phyloP scores from a whole-genome alignment of 345 rosid species.

The Hibiscus trionum region DNA sequence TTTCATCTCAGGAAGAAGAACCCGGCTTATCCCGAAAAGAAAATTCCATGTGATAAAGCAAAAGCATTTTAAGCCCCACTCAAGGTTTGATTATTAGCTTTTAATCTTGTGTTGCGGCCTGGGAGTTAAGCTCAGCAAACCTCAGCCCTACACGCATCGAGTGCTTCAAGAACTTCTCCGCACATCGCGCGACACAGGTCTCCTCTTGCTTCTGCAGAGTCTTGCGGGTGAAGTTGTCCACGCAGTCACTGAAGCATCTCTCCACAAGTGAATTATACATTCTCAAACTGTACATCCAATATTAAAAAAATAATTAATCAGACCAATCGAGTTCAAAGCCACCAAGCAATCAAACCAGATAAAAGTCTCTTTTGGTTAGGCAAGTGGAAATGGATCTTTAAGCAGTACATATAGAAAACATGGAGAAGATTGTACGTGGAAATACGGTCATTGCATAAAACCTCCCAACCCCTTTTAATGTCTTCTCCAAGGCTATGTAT shows the following conservation, averaged over 20 bases:
- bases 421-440: neutral
- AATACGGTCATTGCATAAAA: neutral
- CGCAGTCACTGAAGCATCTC: conserved; percentile 75
- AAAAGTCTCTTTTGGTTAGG: too few species aligned
- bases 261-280: conserved; percentile 9
- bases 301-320: neutral
- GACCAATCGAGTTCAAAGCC: neutral
- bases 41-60: neutral
- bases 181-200: conserved; percentile 70
- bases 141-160: conserved; percentile 94
- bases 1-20: neutral
- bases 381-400: neutral
- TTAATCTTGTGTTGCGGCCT: conserved; percentile 62
- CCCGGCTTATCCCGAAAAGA: neutral
- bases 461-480: neutral
- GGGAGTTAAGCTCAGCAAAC: conserved; percentile 80
- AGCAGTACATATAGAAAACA: neutral
- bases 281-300: neutral
- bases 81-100: neutral
- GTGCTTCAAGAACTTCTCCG: conserved; percentile 94
- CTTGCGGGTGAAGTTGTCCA: conserved; percentile 75
- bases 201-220: conserved; percentile 91
- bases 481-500: neutral
- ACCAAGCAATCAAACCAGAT: neutral
- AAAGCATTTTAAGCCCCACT: neutral